These are phyloP conservation scores for Geotrichum histeridarum DNA, from an alignment of 1,139 yeast species.

Conservation along the genomic window DNA sequence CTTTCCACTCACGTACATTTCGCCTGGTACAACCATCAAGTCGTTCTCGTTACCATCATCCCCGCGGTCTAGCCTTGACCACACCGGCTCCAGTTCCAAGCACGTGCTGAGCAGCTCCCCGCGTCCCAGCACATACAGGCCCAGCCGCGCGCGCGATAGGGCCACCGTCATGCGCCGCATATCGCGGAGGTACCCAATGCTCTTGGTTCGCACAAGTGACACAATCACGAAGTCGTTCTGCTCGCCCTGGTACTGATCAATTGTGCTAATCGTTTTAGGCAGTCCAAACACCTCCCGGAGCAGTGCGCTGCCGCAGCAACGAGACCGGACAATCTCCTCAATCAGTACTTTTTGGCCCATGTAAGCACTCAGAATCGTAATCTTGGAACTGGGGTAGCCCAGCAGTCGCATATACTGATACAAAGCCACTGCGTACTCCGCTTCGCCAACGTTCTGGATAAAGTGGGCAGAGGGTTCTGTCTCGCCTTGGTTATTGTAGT, in stretches of 20 bases:
- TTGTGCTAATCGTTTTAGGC: constrained; percentile 32
- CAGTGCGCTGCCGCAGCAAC: constrained; percentile 25
- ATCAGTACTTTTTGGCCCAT: constrained; percentile 39
- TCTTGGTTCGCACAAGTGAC: constrained; percentile 31
- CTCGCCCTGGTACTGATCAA: constrained; percentile 32
- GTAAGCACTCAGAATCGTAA: constrained; percentile 44
- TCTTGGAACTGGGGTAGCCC: constrained; percentile 43
- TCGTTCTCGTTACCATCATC: constrained; percentile 23
- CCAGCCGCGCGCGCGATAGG: constrained; percentile 36
- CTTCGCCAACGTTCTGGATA: constrained; percentile 48
- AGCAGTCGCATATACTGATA: constrained; percentile 47
- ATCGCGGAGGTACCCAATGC: constrained; percentile 30
- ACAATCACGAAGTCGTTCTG: constrained; percentile 35
- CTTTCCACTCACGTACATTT: constrained; percentile 30
- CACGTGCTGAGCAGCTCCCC: constrained; percentile 23
- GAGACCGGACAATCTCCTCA: constrained; percentile 29
- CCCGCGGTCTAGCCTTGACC: constrained; percentile 18
- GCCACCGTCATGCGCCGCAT: constrained; percentile 31
- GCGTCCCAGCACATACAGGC: constrained; percentile 38
- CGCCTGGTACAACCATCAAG: constrained; percentile 36
- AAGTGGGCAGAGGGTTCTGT: constrained; percentile 31
- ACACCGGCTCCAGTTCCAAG: constrained; percentile 21
- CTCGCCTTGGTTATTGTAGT: constrained; percentile 33
- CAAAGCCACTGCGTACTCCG: constrained; percentile 48
- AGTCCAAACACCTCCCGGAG: constrained; percentile 30